Percentiles rank a stretch among this genome's conserved stretches.
Evolutionary conservation across 768 basidiomycete species (phyloP).

Genomic region (Ramaria sp.): DNA sequence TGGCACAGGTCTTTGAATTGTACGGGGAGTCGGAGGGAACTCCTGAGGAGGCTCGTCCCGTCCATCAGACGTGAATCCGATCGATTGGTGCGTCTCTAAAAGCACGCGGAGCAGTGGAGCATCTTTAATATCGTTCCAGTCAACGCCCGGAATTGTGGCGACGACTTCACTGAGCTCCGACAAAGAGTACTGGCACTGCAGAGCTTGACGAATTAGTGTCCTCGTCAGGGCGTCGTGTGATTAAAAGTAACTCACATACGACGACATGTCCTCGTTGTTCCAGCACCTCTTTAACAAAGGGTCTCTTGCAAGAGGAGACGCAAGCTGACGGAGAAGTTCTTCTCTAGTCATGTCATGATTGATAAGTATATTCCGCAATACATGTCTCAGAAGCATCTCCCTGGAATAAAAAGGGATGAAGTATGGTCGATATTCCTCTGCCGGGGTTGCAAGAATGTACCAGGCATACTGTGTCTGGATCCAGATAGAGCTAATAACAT

Average conservation of each 20-base stretch:
- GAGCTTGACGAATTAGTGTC: neutral
- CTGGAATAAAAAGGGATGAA: conserved; percentile 41
- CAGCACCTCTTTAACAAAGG: conserved; percentile 28
- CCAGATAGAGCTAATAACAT: conserved; percentile 40
- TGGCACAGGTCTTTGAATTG: neutral
- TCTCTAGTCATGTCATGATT: neutral
- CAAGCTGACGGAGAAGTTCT: conserved; percentile 8
- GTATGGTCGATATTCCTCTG: conserved; percentile 28
- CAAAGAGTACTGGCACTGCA: neutral
- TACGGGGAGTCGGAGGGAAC: neutral
- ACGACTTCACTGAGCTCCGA: neutral
- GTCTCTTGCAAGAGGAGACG: conserved; percentile 24
- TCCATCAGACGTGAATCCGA: neutral
- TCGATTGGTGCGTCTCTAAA: neutral
- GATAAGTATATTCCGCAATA: conserved; percentile 22
- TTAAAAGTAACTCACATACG: neutral
- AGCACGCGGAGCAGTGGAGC: neutral
- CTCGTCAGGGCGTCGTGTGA: too few species aligned
- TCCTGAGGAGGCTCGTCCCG: neutral
- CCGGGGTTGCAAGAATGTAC: conserved; percentile 46
- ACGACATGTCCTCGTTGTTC: neutral
- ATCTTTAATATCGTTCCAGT: neutral
- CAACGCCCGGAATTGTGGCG: neutral
- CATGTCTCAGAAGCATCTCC: conserved; percentile 38
- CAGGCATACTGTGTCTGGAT: conserved; percentile 55